Evolutionary conservation across 345 rosid species (phyloP).

Genomic region (Syzygium oleosum): DNA sequence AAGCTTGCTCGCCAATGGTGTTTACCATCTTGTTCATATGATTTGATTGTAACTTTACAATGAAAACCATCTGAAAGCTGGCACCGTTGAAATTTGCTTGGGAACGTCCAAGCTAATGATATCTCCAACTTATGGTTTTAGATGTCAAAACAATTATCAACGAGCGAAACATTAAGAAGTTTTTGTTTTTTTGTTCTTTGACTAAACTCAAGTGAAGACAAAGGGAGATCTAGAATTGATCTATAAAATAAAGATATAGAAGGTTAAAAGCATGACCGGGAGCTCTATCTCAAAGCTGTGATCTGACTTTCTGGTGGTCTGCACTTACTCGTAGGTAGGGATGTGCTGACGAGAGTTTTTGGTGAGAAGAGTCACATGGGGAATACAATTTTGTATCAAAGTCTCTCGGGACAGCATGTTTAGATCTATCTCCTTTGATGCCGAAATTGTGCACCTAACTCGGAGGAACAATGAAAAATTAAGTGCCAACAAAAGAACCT

Average conservation of each 20-base stretch:
- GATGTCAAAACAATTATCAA: neutral
- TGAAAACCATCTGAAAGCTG: neutral
- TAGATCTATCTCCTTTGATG: neutral
- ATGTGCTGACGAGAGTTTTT: neutral
- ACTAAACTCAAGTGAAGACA: neutral
- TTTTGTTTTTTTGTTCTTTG: no score
- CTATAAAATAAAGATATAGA: neutral
- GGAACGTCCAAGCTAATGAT: neutral
- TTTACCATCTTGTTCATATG: neutral
- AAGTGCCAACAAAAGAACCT: accelerated
- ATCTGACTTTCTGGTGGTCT: neutral
- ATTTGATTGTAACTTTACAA: neutral
- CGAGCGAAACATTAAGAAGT: neutral
- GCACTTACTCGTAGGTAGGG: neutral
- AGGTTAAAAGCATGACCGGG: neutral
- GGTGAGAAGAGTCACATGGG: neutral
- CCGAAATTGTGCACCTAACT: neutral
- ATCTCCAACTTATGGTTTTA: neutral
- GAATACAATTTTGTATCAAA: neutral
- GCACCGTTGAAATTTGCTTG: neutral
- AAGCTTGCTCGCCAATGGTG: neutral
- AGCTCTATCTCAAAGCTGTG: neutral
- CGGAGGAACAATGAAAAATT: neutral
- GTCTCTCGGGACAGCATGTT: neutral
- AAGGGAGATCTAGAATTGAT: neutral